Base-by-base conservation (phyloP, 257 asterid species). In the Thymus mandschuricus region DNA sequence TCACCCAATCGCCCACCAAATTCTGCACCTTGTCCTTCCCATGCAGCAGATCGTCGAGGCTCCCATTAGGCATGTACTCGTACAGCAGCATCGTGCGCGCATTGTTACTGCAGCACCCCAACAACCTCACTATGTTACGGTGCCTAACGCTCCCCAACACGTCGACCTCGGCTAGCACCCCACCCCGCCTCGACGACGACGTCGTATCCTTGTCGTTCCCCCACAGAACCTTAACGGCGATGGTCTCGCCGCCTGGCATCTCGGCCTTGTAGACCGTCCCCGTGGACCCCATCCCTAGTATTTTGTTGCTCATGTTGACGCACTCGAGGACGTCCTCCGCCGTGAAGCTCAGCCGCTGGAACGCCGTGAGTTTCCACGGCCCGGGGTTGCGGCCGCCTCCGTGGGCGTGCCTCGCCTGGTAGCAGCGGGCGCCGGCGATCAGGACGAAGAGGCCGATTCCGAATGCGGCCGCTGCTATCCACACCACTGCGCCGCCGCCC, bases 41-140 rank as follows among this genome's bases (percentile, higher is more conserved):
- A 74, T 92, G 98, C 76, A 92, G 75, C 49, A 92, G 56, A 44
- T 92, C 94, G 30, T 89, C 94, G 10, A 93, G 56, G 71, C 96
- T 93, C 60, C 98, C 98, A 9, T 93, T 91, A 2, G 96, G 96
- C 98, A 91, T 93, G 86, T 88, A 93, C 75, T 93, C 98, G 21
- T 93, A 93, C 57, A 93, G 51, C 81, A 93, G 49, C 98, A 92
- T 89, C 0, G 98, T 88, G 7, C 89, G 80, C 59, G 75, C 81
- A 2, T 79, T 80, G 76, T 86, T 89, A 54, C 82, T 84, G 43
- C 96, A 89, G 72, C 96, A 89, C 2, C 98, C 98, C 7, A 92
- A 51, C 40, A 92, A 30, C 29, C 98, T 54, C 31, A 94, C 97
- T 1, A 95, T 95, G 76, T 95, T 95, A 0, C 98, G 84, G 33